These are phyloP conservation scores for Camelina laxa DNA, from an alignment of 345 rosid genomes.

Conservation along the genomic window DNA sequence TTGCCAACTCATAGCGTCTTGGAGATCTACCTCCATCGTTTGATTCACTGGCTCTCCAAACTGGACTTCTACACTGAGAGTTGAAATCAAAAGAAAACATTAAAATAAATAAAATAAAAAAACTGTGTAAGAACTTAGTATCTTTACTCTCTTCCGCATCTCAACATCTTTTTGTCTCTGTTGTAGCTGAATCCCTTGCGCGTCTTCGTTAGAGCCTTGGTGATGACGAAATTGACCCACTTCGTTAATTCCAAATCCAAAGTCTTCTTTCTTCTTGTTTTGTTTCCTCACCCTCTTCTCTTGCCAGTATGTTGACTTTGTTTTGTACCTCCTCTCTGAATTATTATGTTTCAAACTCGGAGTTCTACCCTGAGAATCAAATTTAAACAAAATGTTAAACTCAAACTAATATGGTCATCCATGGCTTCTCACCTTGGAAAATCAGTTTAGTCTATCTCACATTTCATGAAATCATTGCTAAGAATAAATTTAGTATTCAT, in stretches of 20 bases:
- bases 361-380: constrained; percentile 6
- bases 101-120: background rate
- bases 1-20: background rate
- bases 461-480: background rate
- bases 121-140: background rate
- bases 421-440: background rate
- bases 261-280: background rate
- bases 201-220: background rate
- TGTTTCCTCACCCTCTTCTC: background rate
- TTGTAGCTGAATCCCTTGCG: background rate
- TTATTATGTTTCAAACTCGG: background rate
- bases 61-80: background rate
- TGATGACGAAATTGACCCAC: background rate
- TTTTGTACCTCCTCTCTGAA: background rate
- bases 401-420: background rate
- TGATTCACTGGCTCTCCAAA: background rate
- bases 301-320: background rate
- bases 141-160: background rate
- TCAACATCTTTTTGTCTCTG: background rate
- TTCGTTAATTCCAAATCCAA: background rate
- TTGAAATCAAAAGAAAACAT: background rate
- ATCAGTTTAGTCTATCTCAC: background rate
- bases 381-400: background rate
- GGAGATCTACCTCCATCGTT: background rate
- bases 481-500: background rate